Percentiles rank a stretch among this genome's conserved stretches.
Evolutionary conservation across 306 rosid species (phyloP).

Genomic region (Hippophae gyantsensis): DNA sequence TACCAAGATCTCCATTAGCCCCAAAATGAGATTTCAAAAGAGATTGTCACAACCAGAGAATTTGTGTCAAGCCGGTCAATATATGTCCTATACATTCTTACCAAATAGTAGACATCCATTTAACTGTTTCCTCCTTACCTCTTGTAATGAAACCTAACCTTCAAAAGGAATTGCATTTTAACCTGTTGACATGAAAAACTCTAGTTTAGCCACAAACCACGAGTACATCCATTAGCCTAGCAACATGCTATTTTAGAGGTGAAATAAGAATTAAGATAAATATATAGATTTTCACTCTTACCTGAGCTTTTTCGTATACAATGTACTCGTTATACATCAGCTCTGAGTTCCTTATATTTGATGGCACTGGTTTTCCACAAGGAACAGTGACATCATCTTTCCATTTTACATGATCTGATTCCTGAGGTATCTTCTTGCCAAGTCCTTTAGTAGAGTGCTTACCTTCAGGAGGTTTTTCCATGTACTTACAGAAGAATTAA

Average conservation of each 20-base stretch:
- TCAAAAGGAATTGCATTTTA: constrained; percentile 88
- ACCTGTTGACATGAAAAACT: constrained; percentile 38
- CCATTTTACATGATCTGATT: constrained; percentile 59
- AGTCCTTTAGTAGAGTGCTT: constrained; percentile 92
- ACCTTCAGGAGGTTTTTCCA: constrained; percentile 88
- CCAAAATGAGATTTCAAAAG: too few species aligned
- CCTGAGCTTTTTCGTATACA: constrained; percentile 81
- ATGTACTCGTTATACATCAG: constrained; percentile 94
- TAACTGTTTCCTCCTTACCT: constrained; percentile 31
- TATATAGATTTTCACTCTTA: constrained; percentile 22
- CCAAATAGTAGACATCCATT: constrained; percentile 22
- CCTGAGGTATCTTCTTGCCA: constrained; percentile 70
- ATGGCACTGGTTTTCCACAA: constrained; percentile 82
- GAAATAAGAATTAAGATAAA: too few species aligned
- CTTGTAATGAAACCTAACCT: constrained; percentile 86
- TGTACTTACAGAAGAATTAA: constrained; percentile 40
- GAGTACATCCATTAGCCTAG: neutral
- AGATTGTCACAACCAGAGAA: too few species aligned
- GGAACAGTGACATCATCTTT: constrained; percentile 71
- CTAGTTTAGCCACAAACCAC: neutral
- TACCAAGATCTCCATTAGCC: too few species aligned
- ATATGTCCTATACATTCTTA: constrained; percentile 4
- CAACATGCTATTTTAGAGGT: too few species aligned
- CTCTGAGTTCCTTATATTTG: constrained; percentile 57
- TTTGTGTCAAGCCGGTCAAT: too few species aligned